phyloP scores from a whole-genome alignment of 179 eudicot genomes.

The Patellifolia procumbens region DNA sequence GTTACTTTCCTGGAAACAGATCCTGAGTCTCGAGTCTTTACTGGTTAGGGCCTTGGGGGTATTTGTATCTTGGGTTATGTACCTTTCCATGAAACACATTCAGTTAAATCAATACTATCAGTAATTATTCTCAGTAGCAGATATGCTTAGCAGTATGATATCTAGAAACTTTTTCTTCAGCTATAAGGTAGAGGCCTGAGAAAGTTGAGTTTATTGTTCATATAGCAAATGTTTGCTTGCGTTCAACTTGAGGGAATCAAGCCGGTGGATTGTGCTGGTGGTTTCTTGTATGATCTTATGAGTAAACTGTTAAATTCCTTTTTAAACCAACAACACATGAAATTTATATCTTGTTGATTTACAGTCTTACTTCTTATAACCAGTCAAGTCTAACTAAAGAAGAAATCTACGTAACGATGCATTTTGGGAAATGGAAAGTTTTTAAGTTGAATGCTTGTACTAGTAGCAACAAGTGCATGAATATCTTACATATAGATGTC shows the following conservation, averaged over 20 bases:
- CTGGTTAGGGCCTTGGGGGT: neutral
- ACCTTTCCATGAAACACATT: neutral
- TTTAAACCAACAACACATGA: neutral
- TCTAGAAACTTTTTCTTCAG: neutral
- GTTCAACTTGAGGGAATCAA: neutral
- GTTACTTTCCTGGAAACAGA: neutral
- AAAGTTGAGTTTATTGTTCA: neutral
- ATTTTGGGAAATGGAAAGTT: neutral
- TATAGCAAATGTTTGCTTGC: neutral
- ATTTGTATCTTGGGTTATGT: neutral
- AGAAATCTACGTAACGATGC: neutral
- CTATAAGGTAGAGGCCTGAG: neutral
- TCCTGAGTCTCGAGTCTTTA: neutral
- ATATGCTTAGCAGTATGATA: neutral
- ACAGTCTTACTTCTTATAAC: neutral
- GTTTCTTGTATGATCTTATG: neutral
- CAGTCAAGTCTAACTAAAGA: neutral
- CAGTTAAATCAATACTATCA: neutral
- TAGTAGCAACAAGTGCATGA: neutral
- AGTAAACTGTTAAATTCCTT: neutral
- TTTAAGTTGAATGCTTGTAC: neutral
- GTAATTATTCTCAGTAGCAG: neutral
- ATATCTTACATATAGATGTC: neutral
- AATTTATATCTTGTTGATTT: neutral
- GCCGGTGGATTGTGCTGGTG: neutral